Conservation (phyloP, 352 stramenopile genomes). For the Nothophytophthora sp. region DNA sequence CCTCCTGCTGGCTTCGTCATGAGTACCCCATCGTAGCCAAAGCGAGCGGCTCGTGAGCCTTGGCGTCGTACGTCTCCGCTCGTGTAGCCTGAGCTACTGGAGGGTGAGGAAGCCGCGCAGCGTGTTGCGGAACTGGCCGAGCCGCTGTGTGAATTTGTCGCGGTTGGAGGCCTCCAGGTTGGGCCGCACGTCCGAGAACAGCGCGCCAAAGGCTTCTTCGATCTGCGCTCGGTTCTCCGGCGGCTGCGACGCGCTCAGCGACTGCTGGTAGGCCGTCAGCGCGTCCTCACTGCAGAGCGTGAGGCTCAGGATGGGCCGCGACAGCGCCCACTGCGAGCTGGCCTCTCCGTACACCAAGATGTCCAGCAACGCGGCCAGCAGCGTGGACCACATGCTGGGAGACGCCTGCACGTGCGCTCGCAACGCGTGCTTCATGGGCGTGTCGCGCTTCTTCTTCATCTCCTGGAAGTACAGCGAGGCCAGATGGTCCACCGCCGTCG, state of each 20-base stretch:
- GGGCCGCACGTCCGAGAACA: conserved; percentile 94
- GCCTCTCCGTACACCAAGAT: conserved; percentile 97
- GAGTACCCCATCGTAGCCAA: no score
- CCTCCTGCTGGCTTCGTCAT: no score
- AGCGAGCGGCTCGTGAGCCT: no score
- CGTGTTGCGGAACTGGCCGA: conserved; percentile 96
- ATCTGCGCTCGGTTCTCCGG: conserved; percentile 92
- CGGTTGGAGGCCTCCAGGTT: conserved; percentile 97
- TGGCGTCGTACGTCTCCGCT: conserved; percentile 8
- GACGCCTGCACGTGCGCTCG: conserved; percentile 91
- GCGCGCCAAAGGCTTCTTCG: conserved; percentile 95
- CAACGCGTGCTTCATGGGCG: conserved; percentile 92
- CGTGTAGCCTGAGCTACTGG: conserved; percentile 44
- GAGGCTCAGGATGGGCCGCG: conserved; percentile 96
- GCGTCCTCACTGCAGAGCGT: conserved; percentile 95
- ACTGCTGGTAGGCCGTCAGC: conserved; percentile 94
- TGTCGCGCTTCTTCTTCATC: conserved; percentile 97
- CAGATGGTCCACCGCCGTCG: conserved; percentile 96
- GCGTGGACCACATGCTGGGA: conserved; percentile 90
- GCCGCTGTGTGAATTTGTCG: conserved; percentile 98
- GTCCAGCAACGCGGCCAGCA: conserved; percentile 95
- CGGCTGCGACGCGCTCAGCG: conserved; percentile 94
- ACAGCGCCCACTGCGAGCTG: conserved; percentile 98
- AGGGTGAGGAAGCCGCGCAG: conserved; percentile 95
- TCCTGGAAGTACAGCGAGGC: conserved; percentile 95